These are phyloP conservation scores for Jacaranda copaia DNA, from an alignment of 257 asterid species.

Conservation along the genomic window DNA sequence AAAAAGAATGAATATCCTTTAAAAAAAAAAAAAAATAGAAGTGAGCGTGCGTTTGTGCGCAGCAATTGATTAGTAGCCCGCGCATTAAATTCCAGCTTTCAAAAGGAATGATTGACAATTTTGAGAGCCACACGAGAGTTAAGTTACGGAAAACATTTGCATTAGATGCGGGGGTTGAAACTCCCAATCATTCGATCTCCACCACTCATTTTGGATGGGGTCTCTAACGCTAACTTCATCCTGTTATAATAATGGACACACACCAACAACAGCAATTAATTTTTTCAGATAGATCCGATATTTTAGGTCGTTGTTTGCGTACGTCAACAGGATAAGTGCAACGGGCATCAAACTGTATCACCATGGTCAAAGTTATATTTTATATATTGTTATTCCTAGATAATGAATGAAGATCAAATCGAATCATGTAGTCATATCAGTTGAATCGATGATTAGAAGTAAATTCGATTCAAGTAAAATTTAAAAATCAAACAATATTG, in stretches of 20 bases:
- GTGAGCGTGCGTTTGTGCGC: not conserved
- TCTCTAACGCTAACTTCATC: not conserved
- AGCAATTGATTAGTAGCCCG: slow-evolving; percentile 6
- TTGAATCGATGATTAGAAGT: too few relatives aligned
- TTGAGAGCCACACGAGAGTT: slow-evolving; percentile 32
- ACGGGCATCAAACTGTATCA: too few relatives aligned
- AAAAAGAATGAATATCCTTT: too few relatives aligned
- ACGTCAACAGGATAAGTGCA: slow-evolving; percentile 33
- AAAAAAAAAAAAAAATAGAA: not conserved
- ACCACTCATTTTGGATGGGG: slow-evolving; percentile 35
- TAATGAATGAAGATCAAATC: too few relatives aligned
- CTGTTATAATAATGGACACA: not conserved
- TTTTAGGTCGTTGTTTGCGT: slow-evolving; percentile 9
- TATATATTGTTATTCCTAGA: too few relatives aligned
- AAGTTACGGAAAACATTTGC: slow-evolving; percentile 16
- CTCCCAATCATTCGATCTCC: slow-evolving; percentile 48
- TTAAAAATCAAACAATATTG: too few relatives aligned
- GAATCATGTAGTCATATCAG: too few relatives aligned
- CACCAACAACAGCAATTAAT: slow-evolving; percentile 13
- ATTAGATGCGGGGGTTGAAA: slow-evolving; percentile 47
- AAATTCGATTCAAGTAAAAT: too few relatives aligned
- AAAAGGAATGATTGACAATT: slow-evolving; percentile 12
- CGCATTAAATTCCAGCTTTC: slow-evolving; percentile 29
- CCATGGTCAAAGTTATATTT: too few relatives aligned
- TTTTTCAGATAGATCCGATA: slow-evolving; percentile 17